phyloP scores from a whole-genome alignment of 345 rosid genomes.

The Linum trigynum region DNA sequence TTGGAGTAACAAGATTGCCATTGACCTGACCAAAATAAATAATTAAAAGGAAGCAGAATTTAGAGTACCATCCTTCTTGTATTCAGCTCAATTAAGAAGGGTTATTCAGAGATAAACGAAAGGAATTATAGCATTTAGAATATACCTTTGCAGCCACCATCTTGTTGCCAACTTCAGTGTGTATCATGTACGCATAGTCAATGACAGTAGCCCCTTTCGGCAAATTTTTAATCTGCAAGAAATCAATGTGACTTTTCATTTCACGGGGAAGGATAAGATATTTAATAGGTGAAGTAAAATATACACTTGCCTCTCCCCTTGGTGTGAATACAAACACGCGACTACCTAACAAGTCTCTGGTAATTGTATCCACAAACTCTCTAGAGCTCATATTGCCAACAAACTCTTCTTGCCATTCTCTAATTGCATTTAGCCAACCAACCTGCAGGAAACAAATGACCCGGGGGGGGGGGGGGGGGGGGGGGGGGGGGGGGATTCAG shows the following conservation, averaged over 20 bases:
- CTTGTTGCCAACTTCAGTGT: conserved; percentile 93
- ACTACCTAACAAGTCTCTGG: conserved; percentile 88
- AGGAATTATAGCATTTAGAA: conserved; percentile 1
- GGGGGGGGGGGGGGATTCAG: conserved; percentile 20
- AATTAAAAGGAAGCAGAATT: neutral
- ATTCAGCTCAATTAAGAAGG: neutral
- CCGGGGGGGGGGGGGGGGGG: too few species aligned
- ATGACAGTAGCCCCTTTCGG: conserved; percentile 90
- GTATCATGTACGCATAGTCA: conserved; percentile 96
- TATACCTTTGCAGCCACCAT: conserved; percentile 96
- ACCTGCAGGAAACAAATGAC: conserved; percentile 40
- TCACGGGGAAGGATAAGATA: neutral
- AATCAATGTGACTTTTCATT: conserved; percentile 11
- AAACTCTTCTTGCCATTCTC: conserved; percentile 99
- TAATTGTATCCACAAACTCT: conserved; percentile 91
- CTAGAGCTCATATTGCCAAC: conserved; percentile 99
- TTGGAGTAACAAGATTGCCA: conserved; percentile 87
- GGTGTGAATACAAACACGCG: conserved; percentile 90
- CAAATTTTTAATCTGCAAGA: conserved; percentile 72
- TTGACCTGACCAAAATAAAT: conserved; percentile 61
- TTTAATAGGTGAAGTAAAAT: neutral
- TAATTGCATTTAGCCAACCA: conserved; percentile 96
- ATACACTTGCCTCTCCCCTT: conserved; percentile 57
- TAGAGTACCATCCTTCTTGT: neutral
- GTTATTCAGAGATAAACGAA: neutral